phyloP scores from a whole-genome alignment of 2,329 filamentous ascomycete genomes.

The Xylariaceae sp. region DNA sequence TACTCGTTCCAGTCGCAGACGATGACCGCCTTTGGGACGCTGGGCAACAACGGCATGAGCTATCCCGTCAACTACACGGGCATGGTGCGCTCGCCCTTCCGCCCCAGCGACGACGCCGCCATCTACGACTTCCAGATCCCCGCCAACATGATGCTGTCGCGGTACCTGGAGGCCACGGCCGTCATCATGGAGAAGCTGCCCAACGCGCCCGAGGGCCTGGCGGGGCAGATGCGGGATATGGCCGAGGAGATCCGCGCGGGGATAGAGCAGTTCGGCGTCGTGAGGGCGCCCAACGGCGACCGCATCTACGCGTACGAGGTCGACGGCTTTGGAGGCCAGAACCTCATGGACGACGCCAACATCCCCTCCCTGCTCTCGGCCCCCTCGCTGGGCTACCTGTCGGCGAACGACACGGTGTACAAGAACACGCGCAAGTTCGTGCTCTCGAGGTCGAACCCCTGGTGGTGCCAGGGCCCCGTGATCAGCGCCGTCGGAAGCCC shows the following conservation, averaged over 20 bases:
- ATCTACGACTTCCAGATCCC: constrained; percentile 85
- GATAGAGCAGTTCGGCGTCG: constrained; percentile 66
- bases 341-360: constrained; percentile 68
- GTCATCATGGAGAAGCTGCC: constrained; percentile 41
- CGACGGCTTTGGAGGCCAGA: constrained; percentile 63
- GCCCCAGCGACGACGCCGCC: constrained; percentile 83
- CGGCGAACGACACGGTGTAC: constrained; percentile 59
- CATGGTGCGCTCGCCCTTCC: constrained; percentile 79
- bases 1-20: constrained; percentile 78
- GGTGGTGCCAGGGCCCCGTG: constrained; percentile 61
- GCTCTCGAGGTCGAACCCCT: constrained; percentile 70
- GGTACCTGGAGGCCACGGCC: constrained; percentile 50
- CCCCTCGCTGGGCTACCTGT: constrained; percentile 58
- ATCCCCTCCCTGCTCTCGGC: constrained; percentile 61
- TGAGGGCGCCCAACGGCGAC: constrained; percentile 32
- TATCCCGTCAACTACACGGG: constrained; percentile 78
- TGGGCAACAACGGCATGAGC: constrained; percentile 69
- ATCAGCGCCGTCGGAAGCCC: constrained; percentile 69
- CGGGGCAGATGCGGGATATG: constrained; percentile 51
- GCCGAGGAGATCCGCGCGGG: constrained; percentile 60
- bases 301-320: constrained; percentile 73
- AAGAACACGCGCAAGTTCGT: constrained; percentile 76
- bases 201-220: constrained; percentile 36
- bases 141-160: constrained; percentile 77
- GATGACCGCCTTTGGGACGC: constrained; percentile 71